Evolutionary conservation across 768 basidiomycete genomes (phyloP).

Genomic region (Pluteus cervinus): DNA sequence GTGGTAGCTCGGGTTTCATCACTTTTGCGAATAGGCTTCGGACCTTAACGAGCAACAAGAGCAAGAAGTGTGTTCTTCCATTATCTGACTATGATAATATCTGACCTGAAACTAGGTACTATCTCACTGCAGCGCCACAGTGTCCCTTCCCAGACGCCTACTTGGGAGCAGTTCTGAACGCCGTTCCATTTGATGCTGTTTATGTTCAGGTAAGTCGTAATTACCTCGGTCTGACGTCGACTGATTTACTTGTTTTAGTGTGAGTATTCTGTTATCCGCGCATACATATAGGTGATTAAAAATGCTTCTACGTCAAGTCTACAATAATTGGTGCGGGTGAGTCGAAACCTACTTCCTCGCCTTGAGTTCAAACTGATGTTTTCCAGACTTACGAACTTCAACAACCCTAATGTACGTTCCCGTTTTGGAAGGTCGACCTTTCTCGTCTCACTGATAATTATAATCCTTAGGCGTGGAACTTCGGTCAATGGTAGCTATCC

Average conservation of each 20-base stretch:
- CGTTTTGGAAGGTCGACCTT: neutral
- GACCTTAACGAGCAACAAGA: slow-evolving; percentile 35
- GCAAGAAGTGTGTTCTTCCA: slow-evolving; percentile 32
- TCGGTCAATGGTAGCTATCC: slow-evolving; percentile 32
- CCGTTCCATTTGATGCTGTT: slow-evolving; percentile 58
- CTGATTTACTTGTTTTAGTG: slow-evolving; percentile 9
- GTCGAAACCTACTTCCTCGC: neutral
- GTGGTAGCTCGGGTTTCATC: slow-evolving; percentile 36
- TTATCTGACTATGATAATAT: neutral
- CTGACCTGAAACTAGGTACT: slow-evolving; percentile 32
- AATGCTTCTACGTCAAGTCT: slow-evolving; percentile 25
- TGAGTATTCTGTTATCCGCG: neutral
- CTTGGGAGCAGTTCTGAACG: slow-evolving; percentile 45
- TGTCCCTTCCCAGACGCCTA: slow-evolving; percentile 60
- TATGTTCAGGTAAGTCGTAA: slow-evolving; percentile 55
- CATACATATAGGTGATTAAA: neutral
- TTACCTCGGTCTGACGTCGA: slow-evolving; percentile 4
- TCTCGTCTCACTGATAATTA: slow-evolving; percentile 1
- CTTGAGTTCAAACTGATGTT: neutral
- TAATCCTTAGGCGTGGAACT: slow-evolving; percentile 39
- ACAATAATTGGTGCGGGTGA: slow-evolving; percentile 42
- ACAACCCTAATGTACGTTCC: slow-evolving; percentile 30
- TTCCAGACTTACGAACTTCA: slow-evolving; percentile 31
- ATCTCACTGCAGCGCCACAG: slow-evolving; percentile 47
- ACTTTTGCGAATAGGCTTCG: slow-evolving; percentile 43